These are phyloP conservation scores for Miscanthus sacchariflorus DNA, from an alignment of 202 grass and related monocot species.

Conservation along the genomic window DNA sequence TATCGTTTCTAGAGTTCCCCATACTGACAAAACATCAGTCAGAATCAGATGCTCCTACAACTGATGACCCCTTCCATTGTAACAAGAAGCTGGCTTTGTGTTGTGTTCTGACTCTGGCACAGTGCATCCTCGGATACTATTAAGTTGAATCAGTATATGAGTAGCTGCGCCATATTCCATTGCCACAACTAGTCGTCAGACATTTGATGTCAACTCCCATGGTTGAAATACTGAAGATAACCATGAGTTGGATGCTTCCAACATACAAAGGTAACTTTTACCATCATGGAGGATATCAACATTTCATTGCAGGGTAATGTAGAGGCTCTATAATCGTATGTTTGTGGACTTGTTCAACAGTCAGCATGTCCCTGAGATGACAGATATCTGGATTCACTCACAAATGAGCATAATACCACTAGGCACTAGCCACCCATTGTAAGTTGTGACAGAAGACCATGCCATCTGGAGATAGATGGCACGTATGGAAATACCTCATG, in stretches of 20 bases:
- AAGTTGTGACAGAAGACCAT: neutral
- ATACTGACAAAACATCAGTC: neutral
- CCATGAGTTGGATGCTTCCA: neutral
- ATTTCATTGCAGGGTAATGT: constrained; percentile 6
- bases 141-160: neutral
- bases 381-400: neutral
- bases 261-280: neutral
- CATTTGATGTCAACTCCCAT: constrained; percentile 27
- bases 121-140: neutral
- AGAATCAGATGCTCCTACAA: neutral
- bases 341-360: neutral
- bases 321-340: neutral
- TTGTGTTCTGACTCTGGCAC: neutral
- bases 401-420: too few relatives aligned
- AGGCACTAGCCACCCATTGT: too few relatives aligned
- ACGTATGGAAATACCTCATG: neutral
- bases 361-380: neutral
- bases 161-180: neutral
- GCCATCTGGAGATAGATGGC: constrained; percentile 17
- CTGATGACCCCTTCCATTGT: neutral
- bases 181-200: constrained; percentile 15
- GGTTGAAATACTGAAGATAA: constrained; percentile 6
- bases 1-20: neutral
- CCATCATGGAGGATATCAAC: neutral
- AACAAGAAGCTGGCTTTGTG: neutral